These are phyloP conservation scores for Ogataea dorogensis DNA, from an alignment of 805 yeast genomes.

Conservation along the genomic window DNA sequence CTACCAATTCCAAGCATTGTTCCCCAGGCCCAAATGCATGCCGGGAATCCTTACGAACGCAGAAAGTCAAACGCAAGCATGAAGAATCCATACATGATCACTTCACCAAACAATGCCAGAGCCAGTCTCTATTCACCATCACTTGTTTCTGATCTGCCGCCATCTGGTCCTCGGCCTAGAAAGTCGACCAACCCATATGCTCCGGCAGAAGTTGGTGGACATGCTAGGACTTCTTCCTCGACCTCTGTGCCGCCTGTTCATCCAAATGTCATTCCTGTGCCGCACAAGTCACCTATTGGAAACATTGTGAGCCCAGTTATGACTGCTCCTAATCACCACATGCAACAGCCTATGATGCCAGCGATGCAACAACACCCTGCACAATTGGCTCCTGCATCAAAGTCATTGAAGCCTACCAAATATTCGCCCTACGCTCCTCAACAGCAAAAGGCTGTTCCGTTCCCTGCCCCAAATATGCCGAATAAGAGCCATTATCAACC, in stretches of 20 bases:
- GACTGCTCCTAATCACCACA: background rate
- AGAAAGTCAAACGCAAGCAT: constrained; percentile 8
- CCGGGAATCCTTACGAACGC: constrained; percentile 28
- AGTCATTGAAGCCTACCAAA: constrained; percentile 9
- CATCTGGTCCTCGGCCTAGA: constrained; percentile 6
- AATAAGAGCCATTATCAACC: constrained; percentile 14
- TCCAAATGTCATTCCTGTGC: constrained; percentile 32
- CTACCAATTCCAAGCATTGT: constrained; percentile 39
- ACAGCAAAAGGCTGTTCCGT: constrained; percentile 9
- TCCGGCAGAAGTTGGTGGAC: constrained; percentile 33
- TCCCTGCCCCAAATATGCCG: constrained; percentile 2
- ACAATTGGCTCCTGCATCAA: constrained; percentile 3
- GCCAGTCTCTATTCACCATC: constrained; percentile 3
- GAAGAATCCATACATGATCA: constrained; percentile 5
- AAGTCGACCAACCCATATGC: constrained; percentile 32
- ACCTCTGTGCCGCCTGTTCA: constrained; percentile 24
- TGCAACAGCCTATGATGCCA: constrained; percentile 4
- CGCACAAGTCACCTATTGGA: constrained; percentile 23
- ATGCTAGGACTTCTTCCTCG: constrained; percentile 26
- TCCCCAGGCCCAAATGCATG: constrained; percentile 15
- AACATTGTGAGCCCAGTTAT: constrained; percentile 16
- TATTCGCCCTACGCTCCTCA: constrained; percentile 21
- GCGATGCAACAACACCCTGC: constrained; percentile 1
- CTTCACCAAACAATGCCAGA: background rate
- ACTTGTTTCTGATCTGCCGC: constrained; percentile 4